Evolutionary conservation across 2,329 filamentous ascomycete genomes (phyloP).

Genomic region (Paracoccidioides brasiliensis): DNA sequence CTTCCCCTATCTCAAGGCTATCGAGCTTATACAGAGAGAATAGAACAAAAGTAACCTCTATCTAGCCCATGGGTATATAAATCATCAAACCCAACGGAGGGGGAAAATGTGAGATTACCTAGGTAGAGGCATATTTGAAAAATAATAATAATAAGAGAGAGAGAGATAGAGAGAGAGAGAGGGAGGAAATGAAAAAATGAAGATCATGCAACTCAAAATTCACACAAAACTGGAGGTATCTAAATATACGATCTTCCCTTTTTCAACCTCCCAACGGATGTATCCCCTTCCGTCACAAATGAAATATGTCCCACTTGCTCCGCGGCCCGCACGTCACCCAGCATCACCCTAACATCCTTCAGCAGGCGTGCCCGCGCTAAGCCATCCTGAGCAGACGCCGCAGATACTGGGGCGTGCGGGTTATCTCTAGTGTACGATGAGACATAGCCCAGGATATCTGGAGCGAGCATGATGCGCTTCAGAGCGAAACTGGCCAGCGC

Average conservation of each 20-base stretch:
- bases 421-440: conserved; percentile 1
- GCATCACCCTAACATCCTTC: background rate
- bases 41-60: too few relatives aligned
- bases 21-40: too few relatives aligned
- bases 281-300: background rate
- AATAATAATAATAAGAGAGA: too few relatives aligned
- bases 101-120: too few relatives aligned
- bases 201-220: background rate
- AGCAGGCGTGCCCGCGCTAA: background rate
- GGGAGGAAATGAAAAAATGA: too few relatives aligned
- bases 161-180: too few relatives aligned
- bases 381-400: background rate
- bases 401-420: background rate
- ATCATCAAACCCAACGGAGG: too few relatives aligned
- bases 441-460: conserved; percentile 1
- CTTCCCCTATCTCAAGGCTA: too few relatives aligned
- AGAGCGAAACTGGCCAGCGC: background rate
- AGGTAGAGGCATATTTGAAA: too few relatives aligned
- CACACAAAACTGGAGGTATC: background rate
- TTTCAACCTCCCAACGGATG: background rate
- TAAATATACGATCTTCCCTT: background rate
- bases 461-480: background rate
- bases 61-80: too few relatives aligned
- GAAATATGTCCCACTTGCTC: conserved; percentile 1
- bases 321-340: background rate